Evolutionary conservation across 306 rosid species (phyloP).

Genomic region (Argentina anserina): DNA sequence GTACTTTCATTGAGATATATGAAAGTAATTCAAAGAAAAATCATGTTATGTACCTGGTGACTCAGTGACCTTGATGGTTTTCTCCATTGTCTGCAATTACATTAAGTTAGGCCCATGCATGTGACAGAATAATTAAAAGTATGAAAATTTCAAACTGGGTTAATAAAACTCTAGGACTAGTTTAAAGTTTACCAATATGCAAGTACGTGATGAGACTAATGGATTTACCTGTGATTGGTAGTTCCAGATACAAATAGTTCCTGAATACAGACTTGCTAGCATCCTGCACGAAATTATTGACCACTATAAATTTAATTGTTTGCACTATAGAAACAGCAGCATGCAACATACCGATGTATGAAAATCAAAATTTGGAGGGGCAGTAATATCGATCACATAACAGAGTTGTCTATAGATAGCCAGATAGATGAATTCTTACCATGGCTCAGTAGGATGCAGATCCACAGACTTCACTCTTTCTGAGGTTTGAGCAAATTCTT

Average conservation of each 20-base stretch:
- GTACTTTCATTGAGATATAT: neutral
- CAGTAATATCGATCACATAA: neutral
- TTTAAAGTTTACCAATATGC: neutral
- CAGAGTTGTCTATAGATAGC: neutral
- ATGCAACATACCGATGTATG: neutral
- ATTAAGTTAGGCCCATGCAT: constrained; percentile 15
- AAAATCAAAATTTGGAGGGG: neutral
- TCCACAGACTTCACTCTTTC: constrained; percentile 75
- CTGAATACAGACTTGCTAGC: constrained; percentile 60
- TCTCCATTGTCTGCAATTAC: constrained; percentile 39
- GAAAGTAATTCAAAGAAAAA: neutral
- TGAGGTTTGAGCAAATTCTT: constrained; percentile 56
- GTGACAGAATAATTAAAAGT: neutral
- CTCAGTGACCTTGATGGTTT: constrained; percentile 48
- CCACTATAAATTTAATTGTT: neutral
- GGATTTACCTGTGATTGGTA: constrained; percentile 48
- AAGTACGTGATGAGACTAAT: neutral
- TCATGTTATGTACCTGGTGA: constrained; percentile 44
- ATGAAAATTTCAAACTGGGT: no score
- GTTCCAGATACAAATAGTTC: constrained; percentile 59
- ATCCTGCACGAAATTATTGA: constrained; percentile 38
- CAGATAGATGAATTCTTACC: constrained; percentile 34
- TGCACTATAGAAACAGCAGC: neutral
- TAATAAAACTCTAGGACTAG: neutral
- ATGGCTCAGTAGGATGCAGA: constrained; percentile 77